Base-by-base conservation (phyloP, 352 stramenopile genomes). In the Pythium brachiatum region DNA sequence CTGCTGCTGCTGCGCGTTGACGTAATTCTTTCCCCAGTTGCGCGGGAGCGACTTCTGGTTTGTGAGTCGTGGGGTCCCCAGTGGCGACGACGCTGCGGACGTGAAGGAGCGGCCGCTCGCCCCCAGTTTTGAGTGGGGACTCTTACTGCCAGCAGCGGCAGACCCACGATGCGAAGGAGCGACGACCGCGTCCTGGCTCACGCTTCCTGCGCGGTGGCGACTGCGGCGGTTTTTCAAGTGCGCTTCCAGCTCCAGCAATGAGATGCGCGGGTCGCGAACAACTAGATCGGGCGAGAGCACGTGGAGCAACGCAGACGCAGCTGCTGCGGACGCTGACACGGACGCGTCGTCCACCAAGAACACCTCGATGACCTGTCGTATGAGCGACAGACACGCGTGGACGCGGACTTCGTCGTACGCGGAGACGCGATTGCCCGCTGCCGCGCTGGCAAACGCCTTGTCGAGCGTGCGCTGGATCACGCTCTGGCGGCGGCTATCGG, bases 1-100 rank as follows among this genome's bases (percentile, higher is more conserved):
- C 34, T 64, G 62, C 7, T 46, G 52, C 51, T 46, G 66, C 27
- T 71, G 66, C 20, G 71, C 61, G 2, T 62, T 67, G 3, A 63
- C 50, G 43, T 86, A 76, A 23, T 78, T 76, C 46, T 92, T 92
- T 11, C 72, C 81, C 83, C 83, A 90, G 32, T 81, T 88, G 4
- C 81, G 77, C 12, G 83, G 83, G 29, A 90, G 65, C 2, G 83
- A 83, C 21, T 75, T 75, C 18, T 78, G 73, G 2, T 51, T 58
- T 11, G 66, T 56, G 0, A 57, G 50, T 12, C 73, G 59, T 32
- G 64, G 52, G 3, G 48, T 27, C 23, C 46, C 47, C 13, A 25
- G 2, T 15, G 23, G 25, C 2, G 52, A n/a, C 11, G 29, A 31
- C 13, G 64, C 9, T 7, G 16, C 38, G 2, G 38, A 7, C 3